Percentiles rank a stretch among this genome's conserved stretches.
These are phyloP conservation scores for Xanthoconium purpureum DNA, from an alignment of 768 basidiomycete genomes.

Conservation along the genomic window DNA sequence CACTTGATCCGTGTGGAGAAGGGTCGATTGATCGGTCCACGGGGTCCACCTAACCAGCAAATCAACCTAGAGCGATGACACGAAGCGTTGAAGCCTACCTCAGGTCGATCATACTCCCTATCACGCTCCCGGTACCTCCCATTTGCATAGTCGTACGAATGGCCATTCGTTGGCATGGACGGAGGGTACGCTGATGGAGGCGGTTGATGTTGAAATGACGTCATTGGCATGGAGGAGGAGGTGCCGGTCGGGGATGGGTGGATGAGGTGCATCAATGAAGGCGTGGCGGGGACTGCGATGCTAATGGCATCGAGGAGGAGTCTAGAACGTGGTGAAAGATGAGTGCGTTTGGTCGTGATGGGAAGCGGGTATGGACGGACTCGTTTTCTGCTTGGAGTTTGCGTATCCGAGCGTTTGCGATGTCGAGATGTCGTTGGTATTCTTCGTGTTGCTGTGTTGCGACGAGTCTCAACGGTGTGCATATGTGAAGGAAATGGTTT, in stretches of 20 bases:
- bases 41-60: slow-evolving; percentile 7
- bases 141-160: slow-evolving; percentile 22
- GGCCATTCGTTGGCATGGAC: slow-evolving; percentile 23
- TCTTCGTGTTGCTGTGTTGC: slow-evolving; percentile 20
- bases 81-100: slow-evolving; percentile 8
- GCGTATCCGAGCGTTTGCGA: slow-evolving; percentile 27
- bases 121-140: slow-evolving; percentile 28
- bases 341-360: not conserved
- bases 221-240: slow-evolving; percentile 15
- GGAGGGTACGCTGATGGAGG: slow-evolving; percentile 4
- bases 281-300: slow-evolving; percentile 31
- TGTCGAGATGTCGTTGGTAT: slow-evolving; percentile 26
- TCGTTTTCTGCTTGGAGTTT: slow-evolving; percentile 34
- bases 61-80: not conserved
- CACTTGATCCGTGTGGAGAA: slow-evolving; percentile 20
- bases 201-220: slow-evolving; percentile 18
- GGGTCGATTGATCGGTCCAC: slow-evolving; percentile 19
- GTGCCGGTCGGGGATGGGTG: slow-evolving; percentile 26
- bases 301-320: slow-evolving; percentile 35
- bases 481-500: not conserved
- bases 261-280: slow-evolving; percentile 31
- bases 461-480: not conserved
- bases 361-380: slow-evolving; percentile 14
- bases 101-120: slow-evolving; percentile 22
- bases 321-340: slow-evolving; percentile 7